A percentile compares a stretch with the other conserved stretches of the same genome.
phyloP scores from a whole-genome alignment of 2,329 filamentous ascomycete species.

The Cercospora sp. region DNA sequence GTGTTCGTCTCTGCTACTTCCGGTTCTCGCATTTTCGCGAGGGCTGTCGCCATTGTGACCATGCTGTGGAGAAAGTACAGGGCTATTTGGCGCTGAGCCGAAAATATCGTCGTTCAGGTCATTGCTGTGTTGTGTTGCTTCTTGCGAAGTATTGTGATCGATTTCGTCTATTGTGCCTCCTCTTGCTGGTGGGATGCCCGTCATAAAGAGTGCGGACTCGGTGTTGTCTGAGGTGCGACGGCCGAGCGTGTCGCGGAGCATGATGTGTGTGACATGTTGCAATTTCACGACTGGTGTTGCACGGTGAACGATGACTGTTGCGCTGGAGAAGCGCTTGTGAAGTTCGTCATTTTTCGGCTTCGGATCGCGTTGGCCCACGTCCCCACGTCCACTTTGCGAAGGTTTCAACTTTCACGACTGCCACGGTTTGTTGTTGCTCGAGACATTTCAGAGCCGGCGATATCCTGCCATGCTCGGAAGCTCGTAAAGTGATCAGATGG shows the following conservation, averaged over 20 bases:
- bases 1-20: conserved; percentile 4
- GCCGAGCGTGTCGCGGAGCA: conserved; percentile 36
- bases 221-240: conserved; percentile 17
- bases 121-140: conserved; percentile 9
- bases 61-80: conserved; percentile 25
- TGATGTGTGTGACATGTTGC: conserved; percentile 11
- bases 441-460: background rate
- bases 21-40: background rate
- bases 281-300: background rate
- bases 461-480: background rate
- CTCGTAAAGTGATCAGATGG: background rate
- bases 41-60: background rate
- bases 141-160: background rate
- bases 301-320: background rate
- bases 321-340: background rate
- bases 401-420: background rate
- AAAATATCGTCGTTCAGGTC: conserved; percentile 50
- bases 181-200: conserved; percentile 13
- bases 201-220: conserved; percentile 27
- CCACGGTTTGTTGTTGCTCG: background rate
- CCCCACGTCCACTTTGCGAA: background rate
- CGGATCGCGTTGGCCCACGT: background rate
- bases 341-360: conserved; percentile 8
- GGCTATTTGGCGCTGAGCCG: conserved; percentile 46
- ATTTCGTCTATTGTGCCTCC: background rate